Conservation (phyloP, 345 rosid genomes). For the Lenwebbia sp. region DNA sequence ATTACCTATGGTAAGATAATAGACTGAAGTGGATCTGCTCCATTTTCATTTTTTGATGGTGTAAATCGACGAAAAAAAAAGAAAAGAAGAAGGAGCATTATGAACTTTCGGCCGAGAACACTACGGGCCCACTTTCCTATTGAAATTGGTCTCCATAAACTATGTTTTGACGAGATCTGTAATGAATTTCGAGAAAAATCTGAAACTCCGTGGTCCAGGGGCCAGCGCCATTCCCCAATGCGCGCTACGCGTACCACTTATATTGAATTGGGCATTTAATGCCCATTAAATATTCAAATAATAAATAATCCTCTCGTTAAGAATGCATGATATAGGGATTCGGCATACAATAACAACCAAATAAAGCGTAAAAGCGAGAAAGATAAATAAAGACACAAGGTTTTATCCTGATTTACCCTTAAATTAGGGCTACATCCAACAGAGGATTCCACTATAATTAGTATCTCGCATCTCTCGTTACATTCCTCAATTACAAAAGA, state of each 20-base stretch:
- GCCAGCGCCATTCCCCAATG: neutral
- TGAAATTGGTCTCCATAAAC: neutral
- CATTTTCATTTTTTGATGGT: neutral
- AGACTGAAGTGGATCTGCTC: neutral
- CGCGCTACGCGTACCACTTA: neutral
- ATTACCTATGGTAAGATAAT: neutral
- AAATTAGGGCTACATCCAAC: too few relatives aligned
- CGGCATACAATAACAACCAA: too few relatives aligned
- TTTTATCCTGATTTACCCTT: too few relatives aligned
- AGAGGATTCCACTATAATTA: too few relatives aligned
- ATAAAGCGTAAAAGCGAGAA: too few relatives aligned
- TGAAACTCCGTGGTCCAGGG: neutral
- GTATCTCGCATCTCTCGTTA: too few relatives aligned
- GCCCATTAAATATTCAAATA: neutral
- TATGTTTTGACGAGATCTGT: neutral
- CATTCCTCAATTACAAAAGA: too few relatives aligned
- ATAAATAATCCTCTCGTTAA: neutral
- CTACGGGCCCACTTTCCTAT: neutral
- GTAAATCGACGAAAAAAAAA: neutral
- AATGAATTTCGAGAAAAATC: neutral
- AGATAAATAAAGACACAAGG: too few relatives aligned
- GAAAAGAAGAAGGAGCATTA: neutral
- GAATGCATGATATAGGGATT: neutral
- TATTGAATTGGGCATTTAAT: neutral
- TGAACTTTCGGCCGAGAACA: neutral